Conservation (phyloP, 1,139 yeast genomes). For the Kurtzmaniella quercitrusa region DNA sequence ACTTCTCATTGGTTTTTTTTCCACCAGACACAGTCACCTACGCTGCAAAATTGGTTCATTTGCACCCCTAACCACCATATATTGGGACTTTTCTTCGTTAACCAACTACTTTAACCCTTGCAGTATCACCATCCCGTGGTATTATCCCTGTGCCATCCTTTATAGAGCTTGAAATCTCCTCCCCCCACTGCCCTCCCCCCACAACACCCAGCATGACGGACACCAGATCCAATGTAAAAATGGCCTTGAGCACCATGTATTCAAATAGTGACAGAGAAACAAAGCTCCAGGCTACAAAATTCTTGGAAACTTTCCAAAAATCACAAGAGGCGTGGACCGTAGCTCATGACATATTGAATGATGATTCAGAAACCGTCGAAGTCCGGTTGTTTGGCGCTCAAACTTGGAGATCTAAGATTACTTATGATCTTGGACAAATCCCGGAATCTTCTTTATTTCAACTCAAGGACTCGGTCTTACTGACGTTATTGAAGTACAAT, state of each 20-base stretch:
- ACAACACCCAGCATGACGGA: constrained; percentile 7
- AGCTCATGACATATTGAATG: constrained; percentile 32
- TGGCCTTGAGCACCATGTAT: constrained; percentile 63
- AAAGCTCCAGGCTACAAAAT: constrained; percentile 61
- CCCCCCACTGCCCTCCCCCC: background rate
- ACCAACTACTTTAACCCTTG: too few relatives aligned
- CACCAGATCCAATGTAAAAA: constrained; percentile 20
- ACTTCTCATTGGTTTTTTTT: background rate
- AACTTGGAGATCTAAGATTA: constrained; percentile 77
- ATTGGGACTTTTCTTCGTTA: background rate
- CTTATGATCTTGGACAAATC: constrained; percentile 78
- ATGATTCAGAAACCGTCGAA: constrained; percentile 32
- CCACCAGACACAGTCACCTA: background rate
- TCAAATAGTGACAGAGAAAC: constrained; percentile 45
- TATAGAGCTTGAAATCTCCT: background rate
- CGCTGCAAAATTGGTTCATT: background rate
- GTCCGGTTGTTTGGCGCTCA: constrained; percentile 84
- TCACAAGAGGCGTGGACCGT: constrained; percentile 67
- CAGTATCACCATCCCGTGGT: too few relatives aligned
- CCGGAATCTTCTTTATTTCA: constrained; percentile 45
- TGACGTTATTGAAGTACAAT: constrained; percentile 47
- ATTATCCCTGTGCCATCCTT: too few relatives aligned
- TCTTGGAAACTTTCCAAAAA: constrained; percentile 78
- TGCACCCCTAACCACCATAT: background rate
- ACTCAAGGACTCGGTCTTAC: constrained; percentile 60